Base-by-base conservation (phyloP, 1,139 yeast species). In the Saccharomyces hybrid region DNA sequence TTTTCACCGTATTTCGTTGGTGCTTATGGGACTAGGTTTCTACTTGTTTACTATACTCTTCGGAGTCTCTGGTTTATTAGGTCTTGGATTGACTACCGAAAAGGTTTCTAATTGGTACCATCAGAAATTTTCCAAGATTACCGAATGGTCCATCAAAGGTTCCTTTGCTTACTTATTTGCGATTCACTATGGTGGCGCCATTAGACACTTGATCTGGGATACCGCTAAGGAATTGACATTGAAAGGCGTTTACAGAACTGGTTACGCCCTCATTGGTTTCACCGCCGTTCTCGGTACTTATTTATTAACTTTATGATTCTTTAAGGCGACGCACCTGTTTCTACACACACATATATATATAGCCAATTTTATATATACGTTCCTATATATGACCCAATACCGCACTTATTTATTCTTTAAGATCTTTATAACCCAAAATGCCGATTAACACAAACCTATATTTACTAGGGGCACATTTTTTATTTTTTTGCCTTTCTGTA, bases 141-240 rank as follows among this genome's bases (percentile, higher is more conserved):
- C 76, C 52, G 87, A 89, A 74, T 63, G 80, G 56, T 77, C 77
- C 51, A 74, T 81, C 57, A 91, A 91, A 77, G 83, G 85, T 51
- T 66, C 80, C 48, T 81, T 84, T 69, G 82, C 93, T 6, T 79
- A 79, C 75, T 95, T 97, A 61, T 88, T 91, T 72, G 85, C 85
- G 51, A 89, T 79, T 84, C 98, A 90, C 73, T 68, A 78, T 51
- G 80, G 77, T 72, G 91, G 90, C 73, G 97, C 97, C 67, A 60
- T 90, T 62, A 86, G 98, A 79, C 98, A 90, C 72, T 76, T 89
- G 74, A 69, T 87, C 57, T 90, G 97, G 97, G 97, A 90, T 46
- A 27, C 49, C 32, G 95, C 95, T 69, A 78, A 75, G 63, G 88
- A 86, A 72, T 80, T 91, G 71, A 79, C 90, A 60, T 67, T 88